Base-by-base conservation (phyloP, 768 basidiomycete species). In the Suillus decipiens region DNA sequence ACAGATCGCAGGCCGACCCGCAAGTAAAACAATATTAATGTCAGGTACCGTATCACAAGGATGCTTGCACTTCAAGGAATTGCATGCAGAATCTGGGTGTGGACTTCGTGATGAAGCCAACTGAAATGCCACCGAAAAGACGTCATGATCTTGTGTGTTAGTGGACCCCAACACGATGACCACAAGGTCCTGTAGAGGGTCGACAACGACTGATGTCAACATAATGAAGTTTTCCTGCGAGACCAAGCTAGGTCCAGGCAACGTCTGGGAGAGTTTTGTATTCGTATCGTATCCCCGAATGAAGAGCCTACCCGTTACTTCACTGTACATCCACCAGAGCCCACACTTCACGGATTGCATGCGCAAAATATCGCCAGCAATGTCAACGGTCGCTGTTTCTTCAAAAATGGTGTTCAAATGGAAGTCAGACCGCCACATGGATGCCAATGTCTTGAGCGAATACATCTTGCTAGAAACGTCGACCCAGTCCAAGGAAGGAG, bases 261-360 rank as follows among this genome's bases (percentile, higher is more conserved):
- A 51, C 31, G 15, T 57, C 37, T 28, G 15, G 10, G 24, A 10
- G 10, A 6, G 24, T 17, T 41, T 41, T 5, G 6, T 6, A 2
- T 57, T 19, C 28, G 37, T 11, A 17, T 41, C 39, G 4, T 24
- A 57, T 10, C 11, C 24, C 37, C 37, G 56, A 41, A 28, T 41
- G 11, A 41, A 41, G 24, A 57, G 24, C 2, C 17, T 31, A 24
- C 0, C 8, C 34, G 34, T 10, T 36, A 9, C 34, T 24, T 7
- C 5, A 41, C 10, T 15, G 6, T 5, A 19, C 39, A 41, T 57
- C 56, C 56, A 57, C 39, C 17, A 57, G 41, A 57, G 17, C 39
- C 56, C 56, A 57, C 56, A 31, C 17, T 57, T 57, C 37, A 57
- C 22, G 10, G 37, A 57, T 57, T 57, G 56, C 19, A 17, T 12